phyloP scores from a whole-genome alignment of 495 filamentous ascomycete genomes.

The Aspergillus coremiiformis region DNA sequence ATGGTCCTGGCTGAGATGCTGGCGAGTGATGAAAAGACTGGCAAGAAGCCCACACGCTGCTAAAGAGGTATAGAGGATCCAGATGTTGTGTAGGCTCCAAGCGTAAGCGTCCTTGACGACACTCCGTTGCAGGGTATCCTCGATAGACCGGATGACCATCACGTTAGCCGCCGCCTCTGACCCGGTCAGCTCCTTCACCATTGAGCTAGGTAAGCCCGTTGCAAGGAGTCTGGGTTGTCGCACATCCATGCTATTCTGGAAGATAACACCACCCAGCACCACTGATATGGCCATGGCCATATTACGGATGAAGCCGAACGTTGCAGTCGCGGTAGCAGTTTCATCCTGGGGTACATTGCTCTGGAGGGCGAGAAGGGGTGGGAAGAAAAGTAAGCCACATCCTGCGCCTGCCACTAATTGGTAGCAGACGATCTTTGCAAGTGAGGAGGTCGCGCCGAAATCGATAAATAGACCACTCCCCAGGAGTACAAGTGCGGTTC shows the following conservation, averaged over 20 bases:
- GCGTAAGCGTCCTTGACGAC: slow-evolving; percentile 51
- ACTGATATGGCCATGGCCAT: slow-evolving; percentile 64
- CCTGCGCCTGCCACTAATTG: slow-evolving; percentile 58
- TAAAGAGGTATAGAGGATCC: slow-evolving; percentile 53
- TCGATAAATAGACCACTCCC: slow-evolving; percentile 49
- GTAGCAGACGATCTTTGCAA: slow-evolving; percentile 41
- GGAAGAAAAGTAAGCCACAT: slow-evolving; percentile 41
- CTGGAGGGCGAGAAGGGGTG: slow-evolving; percentile 74
- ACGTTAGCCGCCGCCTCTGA: slow-evolving; percentile 47
- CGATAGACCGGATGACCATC: slow-evolving; percentile 34
- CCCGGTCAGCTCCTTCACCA: slow-evolving; percentile 39
- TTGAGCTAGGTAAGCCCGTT: slow-evolving; percentile 35
- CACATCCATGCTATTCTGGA: slow-evolving; percentile 54
- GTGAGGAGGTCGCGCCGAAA: slow-evolving; percentile 29
- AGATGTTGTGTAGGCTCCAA: slow-evolving; percentile 54
- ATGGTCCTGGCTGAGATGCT: slow-evolving; percentile 49
- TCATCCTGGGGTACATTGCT: slow-evolving; percentile 60
- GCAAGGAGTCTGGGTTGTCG: slow-evolving; percentile 30
- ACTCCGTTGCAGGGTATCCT: slow-evolving; percentile 34
- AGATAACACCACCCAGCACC: slow-evolving; percentile 75
- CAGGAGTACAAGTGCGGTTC: slow-evolving; percentile 37
- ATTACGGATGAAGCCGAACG: slow-evolving; percentile 66
- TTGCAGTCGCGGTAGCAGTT: slow-evolving; percentile 69
- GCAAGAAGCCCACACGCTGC: slow-evolving; percentile 42
- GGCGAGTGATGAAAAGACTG: slow-evolving; percentile 47